These are phyloP conservation scores for Phlebiopsis gigantea DNA, from an alignment of 768 basidiomycete species.

Conservation along the genomic window DNA sequence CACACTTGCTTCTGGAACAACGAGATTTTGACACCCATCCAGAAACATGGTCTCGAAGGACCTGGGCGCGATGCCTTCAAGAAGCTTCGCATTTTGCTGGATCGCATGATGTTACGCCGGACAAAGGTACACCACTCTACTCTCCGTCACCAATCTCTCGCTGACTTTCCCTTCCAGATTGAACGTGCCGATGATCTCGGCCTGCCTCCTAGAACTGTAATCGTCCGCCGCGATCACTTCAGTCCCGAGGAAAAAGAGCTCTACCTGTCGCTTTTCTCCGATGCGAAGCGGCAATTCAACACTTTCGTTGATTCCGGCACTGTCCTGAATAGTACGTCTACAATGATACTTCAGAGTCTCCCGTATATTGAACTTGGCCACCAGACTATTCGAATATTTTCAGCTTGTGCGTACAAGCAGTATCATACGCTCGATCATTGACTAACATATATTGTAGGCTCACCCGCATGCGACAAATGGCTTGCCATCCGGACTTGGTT, in stretches of 20 bases:
- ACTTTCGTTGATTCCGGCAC: conserved; percentile 92
- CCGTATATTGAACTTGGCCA: neutral
- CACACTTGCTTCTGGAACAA: conserved; percentile 97
- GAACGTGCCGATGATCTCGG: conserved; percentile 97
- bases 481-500: conserved; percentile 92
- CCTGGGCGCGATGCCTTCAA: conserved; percentile 83
- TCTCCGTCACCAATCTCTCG: neutral
- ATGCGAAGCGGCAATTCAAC: conserved; percentile 86
- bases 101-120: conserved; percentile 92
- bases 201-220: conserved; percentile 85
- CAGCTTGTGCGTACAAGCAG: conserved; percentile 51
- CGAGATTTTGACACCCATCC: conserved; percentile 94
- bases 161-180: conserved; percentile 44
- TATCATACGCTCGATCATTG: no score
- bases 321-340: conserved; percentile 77
- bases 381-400: conserved; percentile 89
- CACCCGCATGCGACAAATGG: conserved; percentile 95
- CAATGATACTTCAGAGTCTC: neutral
- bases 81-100: conserved; percentile 84
- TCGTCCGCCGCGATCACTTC: conserved; percentile 88
- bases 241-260: conserved; percentile 96
- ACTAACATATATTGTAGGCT: conserved; percentile 57
- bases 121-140: conserved; percentile 55
- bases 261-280: conserved; percentile 85
- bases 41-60: conserved; percentile 79